Evolutionary conservation across 225 moss, liverwort and hornwort species (phyloP), one percentile per base, ranked within the genome.

Genomic region (Asterella californica): DNA sequence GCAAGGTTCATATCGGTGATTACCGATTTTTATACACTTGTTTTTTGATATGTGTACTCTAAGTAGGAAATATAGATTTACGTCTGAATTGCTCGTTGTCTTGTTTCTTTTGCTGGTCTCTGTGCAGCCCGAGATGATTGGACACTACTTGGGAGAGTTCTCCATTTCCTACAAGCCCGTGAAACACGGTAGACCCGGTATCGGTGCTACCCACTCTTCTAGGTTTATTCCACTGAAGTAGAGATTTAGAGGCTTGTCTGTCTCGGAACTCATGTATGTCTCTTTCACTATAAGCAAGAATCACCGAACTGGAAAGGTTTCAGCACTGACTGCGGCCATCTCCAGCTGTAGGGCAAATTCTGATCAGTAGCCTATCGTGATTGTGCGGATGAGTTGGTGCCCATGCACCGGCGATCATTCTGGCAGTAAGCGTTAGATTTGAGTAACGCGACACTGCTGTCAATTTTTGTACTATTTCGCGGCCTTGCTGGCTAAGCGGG

Each of bases 61-160:
- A n/a, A n/a, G n/a, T n/a, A n/a, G 25, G n/a, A 29, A 36, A 27
- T 33, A 25, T 45, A 36, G 14, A 64, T 64, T 64, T 70, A 46
- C 36, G 6, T 55, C 17, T 10, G 22, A 33, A 29, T 21, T 30
- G 18, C n/a, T 80, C 36, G 61, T 67, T 52, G 36, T 12, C 5
- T 29, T 48, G n/a, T n/a, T n/a, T n/a, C n/a, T n/a, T n/a, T n/a
- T n/a, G n/a, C n/a, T n/a, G n/a, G n/a, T n/a, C n/a, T n/a, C n/a
- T n/a, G n/a, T 66, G 75, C 91, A 94, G 94, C 94, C 93, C 29
- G 93, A 95, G 84, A 90, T 95, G 94, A 95, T 95, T 70, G 90
- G 92, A 79, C 94, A 95, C 86, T 95, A 94, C 78, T 84, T 94
- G 84, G 94, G 89, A 4, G 92, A 94, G 90, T 92, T 94, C 79